Base-by-base conservation (phyloP, 306 rosid species). In the Quercus bicolor region DNA sequence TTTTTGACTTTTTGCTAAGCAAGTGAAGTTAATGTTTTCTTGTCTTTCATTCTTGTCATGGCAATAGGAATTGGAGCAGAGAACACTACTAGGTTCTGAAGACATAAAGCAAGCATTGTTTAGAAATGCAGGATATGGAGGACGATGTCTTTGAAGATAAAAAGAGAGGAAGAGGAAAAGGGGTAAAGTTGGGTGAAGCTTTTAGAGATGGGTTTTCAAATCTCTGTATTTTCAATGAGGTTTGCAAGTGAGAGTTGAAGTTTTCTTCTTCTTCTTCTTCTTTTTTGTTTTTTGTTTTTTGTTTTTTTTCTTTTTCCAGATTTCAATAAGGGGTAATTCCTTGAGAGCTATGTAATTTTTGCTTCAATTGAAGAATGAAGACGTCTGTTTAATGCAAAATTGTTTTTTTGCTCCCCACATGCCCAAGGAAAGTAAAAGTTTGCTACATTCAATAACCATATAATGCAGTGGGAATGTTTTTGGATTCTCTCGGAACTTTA, bases 51-150 rank as follows among this genome's bases (percentile, higher is more conserved):
- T 80, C 20, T 40, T 85, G 78, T 76, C 34, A 59, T 77, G 75
- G 80, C 4, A 68, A 72, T 70, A 94, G 97, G 92, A 86, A 62
- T 65, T 73, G 86, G 89, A 88, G 71, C 84, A 77, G 82, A 80
- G 85, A 56, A 54, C 84, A 72, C 74, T 23, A 73, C 4, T 84
- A 61, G 79, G 78, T 74, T 77, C 92, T 19, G 98, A 88, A 77
- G 97, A 94, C 18, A 77, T 94, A 84, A 92, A 94, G 83, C 94
- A 94, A 81, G 88, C 90, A 5, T 78, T 94, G 53, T 92, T 89
- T 81, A 89, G 90, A 89, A 91, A 89, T 72, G 94, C 98, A 69
- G 98, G 98, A 9, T 94, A 94, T 86, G 98, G 97, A 76, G 98
- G 98, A 84, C 91, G 91, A 68, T 92, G 98, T 72, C 77, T 88